Conservation (phyloP, 345 rosid species). For the Lumnitzera racemosa region DNA sequence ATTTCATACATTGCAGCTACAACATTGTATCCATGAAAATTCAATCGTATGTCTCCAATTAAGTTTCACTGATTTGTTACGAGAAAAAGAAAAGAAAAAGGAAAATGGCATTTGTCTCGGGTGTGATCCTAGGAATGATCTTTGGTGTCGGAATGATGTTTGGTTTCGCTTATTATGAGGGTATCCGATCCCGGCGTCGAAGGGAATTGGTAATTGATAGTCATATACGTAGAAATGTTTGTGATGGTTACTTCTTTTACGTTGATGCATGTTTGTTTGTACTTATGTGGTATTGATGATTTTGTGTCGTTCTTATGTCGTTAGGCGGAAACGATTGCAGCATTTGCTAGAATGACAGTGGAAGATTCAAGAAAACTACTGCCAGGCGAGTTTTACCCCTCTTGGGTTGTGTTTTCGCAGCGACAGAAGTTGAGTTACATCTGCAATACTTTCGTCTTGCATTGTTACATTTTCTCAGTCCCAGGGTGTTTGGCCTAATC, state of each 20-base stretch:
- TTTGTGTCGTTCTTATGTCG: not conserved
- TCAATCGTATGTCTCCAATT: no score
- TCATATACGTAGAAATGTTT: not conserved
- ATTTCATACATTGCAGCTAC: no score
- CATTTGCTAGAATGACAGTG: slow-evolving; percentile 85
- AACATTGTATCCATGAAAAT: no score
- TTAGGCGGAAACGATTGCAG: slow-evolving; percentile 69
- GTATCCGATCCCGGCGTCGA: slow-evolving; percentile 78
- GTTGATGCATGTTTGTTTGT: not conserved
- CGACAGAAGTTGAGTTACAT: slow-evolving; percentile 58
- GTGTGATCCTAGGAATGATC: slow-evolving; percentile 55
- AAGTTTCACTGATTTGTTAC: not conserved
- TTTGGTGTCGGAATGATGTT: slow-evolving; percentile 63
- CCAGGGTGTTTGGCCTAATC: not conserved
- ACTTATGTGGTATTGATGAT: not conserved
- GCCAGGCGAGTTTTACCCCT: slow-evolving; percentile 55
- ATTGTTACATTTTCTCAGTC: not conserved
- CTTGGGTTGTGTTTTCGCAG: slow-evolving; percentile 82
- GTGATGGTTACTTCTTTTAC: not conserved
- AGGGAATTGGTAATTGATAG: slow-evolving; percentile 36
- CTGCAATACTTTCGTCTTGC: no score
- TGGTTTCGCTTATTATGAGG: slow-evolving; percentile 62
- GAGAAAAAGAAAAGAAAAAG: not conserved
- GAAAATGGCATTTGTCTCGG: slow-evolving; percentile 29
- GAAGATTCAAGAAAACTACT: slow-evolving; percentile 76